Percentiles rank a stretch among this genome's conserved stretches.
Evolutionary conservation across 768 basidiomycete genomes (phyloP).

Genomic region (Phaeolepiota aurea): DNA sequence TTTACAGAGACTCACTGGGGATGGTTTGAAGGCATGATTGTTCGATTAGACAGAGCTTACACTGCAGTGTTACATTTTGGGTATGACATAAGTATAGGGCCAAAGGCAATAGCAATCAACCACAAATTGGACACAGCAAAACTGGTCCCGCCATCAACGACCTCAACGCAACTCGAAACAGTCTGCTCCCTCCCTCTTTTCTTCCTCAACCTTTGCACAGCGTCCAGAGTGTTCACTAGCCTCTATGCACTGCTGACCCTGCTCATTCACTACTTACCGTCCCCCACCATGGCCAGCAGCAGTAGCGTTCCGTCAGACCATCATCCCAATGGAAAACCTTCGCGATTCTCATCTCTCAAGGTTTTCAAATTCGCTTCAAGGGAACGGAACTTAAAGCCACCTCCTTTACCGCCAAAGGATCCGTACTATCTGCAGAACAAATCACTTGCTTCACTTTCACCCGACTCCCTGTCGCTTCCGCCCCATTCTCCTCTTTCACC

Average conservation of each 20-base stretch:
- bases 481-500: constrained; percentile 32
- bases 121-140: not conserved
- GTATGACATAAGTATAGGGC: too few species aligned
- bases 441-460: constrained; percentile 39
- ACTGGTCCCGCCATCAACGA: not conserved
- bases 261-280: not conserved
- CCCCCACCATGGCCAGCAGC: constrained; percentile 16
- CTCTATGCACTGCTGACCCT: not conserved
- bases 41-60: too few species aligned
- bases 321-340: constrained; percentile 11
- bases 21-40: too few species aligned
- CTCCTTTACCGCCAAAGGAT: constrained; percentile 63
- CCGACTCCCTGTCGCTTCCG: constrained; percentile 29
- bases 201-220: not conserved
- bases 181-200: not conserved
- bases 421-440: constrained; percentile 36
- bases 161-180: not conserved
- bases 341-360: constrained; percentile 25
- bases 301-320: constrained; percentile 15
- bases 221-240: not conserved
- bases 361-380: constrained; percentile 21
- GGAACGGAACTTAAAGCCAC: constrained; percentile 28
- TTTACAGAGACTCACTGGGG: too few species aligned
- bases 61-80: too few species aligned
- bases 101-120: not conserved